A percentile compares a stretch with the other conserved stretches of the same genome.
Conservation (phyloP, 176 grass and related monocot genomes). For the Thinopyrum elongatum region DNA sequence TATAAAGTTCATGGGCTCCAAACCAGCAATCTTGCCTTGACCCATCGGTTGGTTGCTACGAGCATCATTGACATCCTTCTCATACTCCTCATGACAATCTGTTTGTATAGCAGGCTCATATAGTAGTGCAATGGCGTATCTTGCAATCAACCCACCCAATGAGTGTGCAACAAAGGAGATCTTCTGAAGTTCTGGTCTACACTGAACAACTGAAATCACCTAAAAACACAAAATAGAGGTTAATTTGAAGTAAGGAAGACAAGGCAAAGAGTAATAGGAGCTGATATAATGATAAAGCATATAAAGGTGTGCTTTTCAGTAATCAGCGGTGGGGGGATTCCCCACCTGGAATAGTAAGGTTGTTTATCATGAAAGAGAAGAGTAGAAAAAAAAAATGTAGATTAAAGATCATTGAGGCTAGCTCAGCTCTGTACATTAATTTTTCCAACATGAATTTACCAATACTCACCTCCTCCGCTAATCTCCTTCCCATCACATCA, state of each 20-base stretch:
- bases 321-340: neutral
- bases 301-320: neutral
- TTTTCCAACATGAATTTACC: constrained; percentile 26
- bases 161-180: constrained; percentile 96
- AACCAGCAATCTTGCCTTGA: constrained; percentile 77
- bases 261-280: neutral
- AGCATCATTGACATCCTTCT: constrained; percentile 25
- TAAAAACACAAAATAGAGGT: constrained; percentile 38
- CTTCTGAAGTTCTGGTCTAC: constrained; percentile 64
- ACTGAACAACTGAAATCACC: constrained; percentile 53
- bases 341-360: neutral
- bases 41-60: neutral
- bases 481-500: constrained; percentile 89
- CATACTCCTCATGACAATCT: constrained; percentile 26
- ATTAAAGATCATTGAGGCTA: neutral
- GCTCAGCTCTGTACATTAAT: neutral
- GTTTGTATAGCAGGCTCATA: constrained; percentile 31
- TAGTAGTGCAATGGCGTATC: constrained; percentile 86
- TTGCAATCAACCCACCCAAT: constrained; percentile 89
- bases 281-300: neutral
- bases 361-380: constrained; percentile 5
- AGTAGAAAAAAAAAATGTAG: neutral
- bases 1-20: constrained; percentile 90
- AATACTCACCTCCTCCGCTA: constrained; percentile 69
- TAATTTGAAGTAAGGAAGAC: neutral